Conservation (phyloP, 108 stramenopile species). For the Poteriospumella lacustris region DNA sequence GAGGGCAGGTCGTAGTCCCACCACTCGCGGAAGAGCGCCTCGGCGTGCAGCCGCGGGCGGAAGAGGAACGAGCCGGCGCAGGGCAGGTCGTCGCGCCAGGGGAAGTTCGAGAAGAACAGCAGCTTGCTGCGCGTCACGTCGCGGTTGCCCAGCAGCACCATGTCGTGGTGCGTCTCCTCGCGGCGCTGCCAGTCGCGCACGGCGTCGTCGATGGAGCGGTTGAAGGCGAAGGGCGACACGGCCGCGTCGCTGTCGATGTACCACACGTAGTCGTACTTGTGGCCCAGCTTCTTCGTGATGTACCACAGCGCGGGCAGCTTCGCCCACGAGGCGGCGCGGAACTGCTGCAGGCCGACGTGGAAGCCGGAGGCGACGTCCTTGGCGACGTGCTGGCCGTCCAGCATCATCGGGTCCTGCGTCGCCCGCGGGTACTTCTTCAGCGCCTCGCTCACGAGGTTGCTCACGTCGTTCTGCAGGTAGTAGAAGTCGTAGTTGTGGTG, state of each 20-base stretch:
- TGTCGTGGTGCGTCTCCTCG: too few relatives aligned
- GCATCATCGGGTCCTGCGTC: not conserved
- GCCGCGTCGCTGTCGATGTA: not conserved
- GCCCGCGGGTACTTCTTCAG: not conserved
- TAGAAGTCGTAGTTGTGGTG: not conserved
- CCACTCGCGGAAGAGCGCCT: not conserved
- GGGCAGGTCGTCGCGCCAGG: constrained; percentile 2
- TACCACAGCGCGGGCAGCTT: constrained; percentile 7
- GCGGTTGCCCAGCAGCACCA: too few relatives aligned
- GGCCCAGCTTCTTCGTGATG: not conserved
- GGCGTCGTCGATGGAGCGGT: not conserved
- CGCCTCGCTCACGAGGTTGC: not conserved
- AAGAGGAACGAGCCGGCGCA: not conserved
- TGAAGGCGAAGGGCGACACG: not conserved
- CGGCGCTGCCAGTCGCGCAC: not conserved
- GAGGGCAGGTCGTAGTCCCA: not conserved
- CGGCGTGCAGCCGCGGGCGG: not conserved
- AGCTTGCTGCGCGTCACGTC: too few relatives aligned
- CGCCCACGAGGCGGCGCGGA: not conserved
- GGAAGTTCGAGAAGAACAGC: constrained; percentile 1
- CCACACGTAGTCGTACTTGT: not conserved
- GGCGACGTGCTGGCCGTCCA: not conserved
- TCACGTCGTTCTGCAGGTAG: not conserved
- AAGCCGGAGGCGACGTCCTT: not conserved
- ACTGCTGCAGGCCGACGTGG: not conserved